phyloP scores from a whole-genome alignment of 106 monocot species.

The Phalaenopsis aphrodite region DNA sequence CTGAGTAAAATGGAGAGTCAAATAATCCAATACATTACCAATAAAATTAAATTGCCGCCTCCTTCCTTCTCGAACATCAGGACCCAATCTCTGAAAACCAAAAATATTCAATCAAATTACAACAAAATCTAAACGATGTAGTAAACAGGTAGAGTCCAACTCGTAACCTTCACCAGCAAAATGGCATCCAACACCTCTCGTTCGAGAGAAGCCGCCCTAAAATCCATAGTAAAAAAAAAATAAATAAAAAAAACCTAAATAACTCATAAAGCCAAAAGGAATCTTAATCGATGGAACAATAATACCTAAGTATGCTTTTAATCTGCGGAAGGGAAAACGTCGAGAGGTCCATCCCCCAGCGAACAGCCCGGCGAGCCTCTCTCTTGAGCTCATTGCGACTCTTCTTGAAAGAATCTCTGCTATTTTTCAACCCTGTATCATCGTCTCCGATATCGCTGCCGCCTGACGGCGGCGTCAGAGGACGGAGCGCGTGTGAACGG shows the following conservation, averaged over 20 bases:
- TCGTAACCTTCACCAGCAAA: constrained; percentile 68
- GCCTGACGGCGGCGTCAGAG: constrained; percentile 2
- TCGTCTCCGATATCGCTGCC: constrained; percentile 1
- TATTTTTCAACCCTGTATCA: not conserved
- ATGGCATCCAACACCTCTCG: constrained; percentile 77
- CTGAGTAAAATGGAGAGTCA: not conserved
- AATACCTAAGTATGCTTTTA: constrained; percentile 64
- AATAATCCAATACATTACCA: constrained; percentile 31
- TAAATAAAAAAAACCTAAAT: not conserved
- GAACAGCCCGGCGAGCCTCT: constrained; percentile 71
- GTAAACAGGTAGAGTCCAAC: not conserved
- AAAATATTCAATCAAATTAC: not conserved
- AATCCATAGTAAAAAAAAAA: constrained; percentile 4
- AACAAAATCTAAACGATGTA: not conserved
- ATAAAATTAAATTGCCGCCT: constrained; percentile 91
- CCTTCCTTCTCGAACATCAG: constrained; percentile 90
- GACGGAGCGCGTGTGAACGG: constrained; percentile 21
- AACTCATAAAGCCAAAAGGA: not conserved
- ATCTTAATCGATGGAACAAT: not conserved
- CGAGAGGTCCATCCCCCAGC: constrained; percentile 89
- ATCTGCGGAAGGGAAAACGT: constrained; percentile 57
- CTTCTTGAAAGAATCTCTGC: constrained; percentile 23
- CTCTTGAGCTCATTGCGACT: constrained; percentile 87
- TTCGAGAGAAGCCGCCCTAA: constrained; percentile 63
- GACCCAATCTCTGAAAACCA: constrained; percentile 65